Evolutionary conservation across 495 filamentous ascomycete species (phyloP).

Genomic region (Apiosordaria backusii): DNA sequence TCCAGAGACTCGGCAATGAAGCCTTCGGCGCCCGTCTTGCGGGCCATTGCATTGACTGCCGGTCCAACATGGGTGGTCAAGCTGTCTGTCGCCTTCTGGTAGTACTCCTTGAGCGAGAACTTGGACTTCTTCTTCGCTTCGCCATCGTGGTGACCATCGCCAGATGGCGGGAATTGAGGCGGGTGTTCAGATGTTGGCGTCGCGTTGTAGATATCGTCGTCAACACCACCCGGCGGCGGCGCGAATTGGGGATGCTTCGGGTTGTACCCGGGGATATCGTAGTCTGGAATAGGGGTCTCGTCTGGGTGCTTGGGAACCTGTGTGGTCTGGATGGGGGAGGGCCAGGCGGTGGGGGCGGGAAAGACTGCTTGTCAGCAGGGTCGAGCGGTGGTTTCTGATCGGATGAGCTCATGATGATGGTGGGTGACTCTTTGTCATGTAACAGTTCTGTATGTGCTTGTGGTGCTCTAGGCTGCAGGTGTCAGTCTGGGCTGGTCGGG

Average conservation of each 20-base stretch:
- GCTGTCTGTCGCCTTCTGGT: conserved; percentile 16
- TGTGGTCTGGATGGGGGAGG: conserved; percentile 17
- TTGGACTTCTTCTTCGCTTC: conserved; percentile 29
- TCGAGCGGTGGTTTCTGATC: conserved; percentile 6
- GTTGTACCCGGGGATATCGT: conserved; percentile 27
- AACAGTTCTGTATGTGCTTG: background rate
- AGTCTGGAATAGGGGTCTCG: conserved; percentile 32
- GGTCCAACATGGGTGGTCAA: conserved; percentile 42
- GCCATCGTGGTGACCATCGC: conserved; percentile 12
- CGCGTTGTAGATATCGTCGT: conserved; percentile 29
- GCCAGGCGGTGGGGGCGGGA: conserved; percentile 26
- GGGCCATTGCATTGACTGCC: conserved; percentile 65
- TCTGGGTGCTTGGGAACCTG: conserved; percentile 21
- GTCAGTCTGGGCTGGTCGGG: background rate
- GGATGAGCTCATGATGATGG: conserved; percentile 1
- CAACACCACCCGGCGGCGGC: conserved; percentile 7
- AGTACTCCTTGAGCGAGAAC: conserved; percentile 14
- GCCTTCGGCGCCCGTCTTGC: conserved; percentile 58
- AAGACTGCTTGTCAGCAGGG: conserved; percentile 14
- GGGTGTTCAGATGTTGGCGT: conserved; percentile 27
- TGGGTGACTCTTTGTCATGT: background rate
- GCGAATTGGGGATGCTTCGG: conserved; percentile 28
- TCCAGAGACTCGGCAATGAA: conserved; percentile 77
- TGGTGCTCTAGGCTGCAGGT: background rate
- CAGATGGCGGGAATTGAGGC: conserved; percentile 16